Evolutionary conservation across 345 rosid genomes (phyloP).

Genomic region (Erysimum cheiranthoides): DNA sequence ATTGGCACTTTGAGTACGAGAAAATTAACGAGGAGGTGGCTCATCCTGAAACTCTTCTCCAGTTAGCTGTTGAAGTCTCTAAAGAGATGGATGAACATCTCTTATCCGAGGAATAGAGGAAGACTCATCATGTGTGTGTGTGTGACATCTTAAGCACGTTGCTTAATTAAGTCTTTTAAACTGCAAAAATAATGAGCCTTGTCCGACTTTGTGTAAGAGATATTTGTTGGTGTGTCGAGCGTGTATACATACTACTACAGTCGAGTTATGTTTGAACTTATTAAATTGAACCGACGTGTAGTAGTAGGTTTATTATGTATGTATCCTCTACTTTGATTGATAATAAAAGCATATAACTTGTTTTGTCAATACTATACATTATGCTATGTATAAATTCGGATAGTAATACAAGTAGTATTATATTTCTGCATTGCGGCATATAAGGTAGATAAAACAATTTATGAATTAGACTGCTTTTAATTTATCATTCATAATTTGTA

Average conservation of each 20-base stretch:
- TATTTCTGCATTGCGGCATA: too few species aligned
- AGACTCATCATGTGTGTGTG: not conserved
- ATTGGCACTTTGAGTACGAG: conserved; percentile 49
- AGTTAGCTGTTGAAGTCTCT: conserved; percentile 32
- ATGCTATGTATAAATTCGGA: too few species aligned
- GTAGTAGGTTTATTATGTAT: not conserved
- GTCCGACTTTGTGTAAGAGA: not conserved
- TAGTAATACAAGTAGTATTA: too few species aligned
- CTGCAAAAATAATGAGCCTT: not conserved
- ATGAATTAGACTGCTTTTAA: too few species aligned
- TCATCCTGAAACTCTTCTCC: conserved; percentile 42
- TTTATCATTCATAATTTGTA: too few species aligned
- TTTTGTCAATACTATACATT: too few species aligned
- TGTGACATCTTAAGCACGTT: not conserved
- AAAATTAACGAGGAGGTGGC: conserved; percentile 42
- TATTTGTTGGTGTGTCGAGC: not conserved
- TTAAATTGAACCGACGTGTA: not conserved
- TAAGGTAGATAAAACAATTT: too few species aligned
- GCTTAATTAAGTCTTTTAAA: not conserved
- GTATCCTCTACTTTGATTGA: not conserved
- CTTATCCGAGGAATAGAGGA: conserved; percentile 24
- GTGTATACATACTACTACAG: not conserved
- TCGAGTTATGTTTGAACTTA: conserved; percentile 6
- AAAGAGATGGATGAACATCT: conserved; percentile 45
- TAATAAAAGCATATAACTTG: not conserved